phyloP scores from a whole-genome alignment of 2,329 filamentous ascomycete genomes.

The Chalaropsis thielavioides region DNA sequence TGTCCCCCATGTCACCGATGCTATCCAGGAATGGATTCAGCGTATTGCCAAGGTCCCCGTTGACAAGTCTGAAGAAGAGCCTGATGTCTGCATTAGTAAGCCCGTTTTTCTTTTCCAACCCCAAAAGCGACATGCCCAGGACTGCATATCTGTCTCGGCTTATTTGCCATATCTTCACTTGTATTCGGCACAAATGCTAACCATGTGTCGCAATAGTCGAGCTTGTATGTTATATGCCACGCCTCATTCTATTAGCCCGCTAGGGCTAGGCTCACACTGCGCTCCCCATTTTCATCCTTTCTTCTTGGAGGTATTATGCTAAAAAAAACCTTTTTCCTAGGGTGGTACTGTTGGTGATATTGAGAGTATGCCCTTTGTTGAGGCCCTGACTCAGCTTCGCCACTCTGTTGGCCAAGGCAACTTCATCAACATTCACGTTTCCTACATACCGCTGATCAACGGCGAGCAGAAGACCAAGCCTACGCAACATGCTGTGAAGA shows the following conservation, averaged over 20 bases:
- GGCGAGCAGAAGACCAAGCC: conserved; percentile 91
- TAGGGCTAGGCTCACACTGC: too few species aligned
- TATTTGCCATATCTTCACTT: too few species aligned
- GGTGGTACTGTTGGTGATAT: conserved; percentile 62
- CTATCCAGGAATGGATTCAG: conserved; percentile 85
- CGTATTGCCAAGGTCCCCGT: conserved; percentile 73
- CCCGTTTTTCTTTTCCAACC: conserved; percentile 11
- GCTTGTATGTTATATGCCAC: background rate
- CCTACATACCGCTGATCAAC: conserved; percentile 57
- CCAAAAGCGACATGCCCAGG: background rate
- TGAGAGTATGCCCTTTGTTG: conserved; percentile 74
- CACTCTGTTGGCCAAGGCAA: conserved; percentile 59
- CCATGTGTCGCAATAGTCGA: conserved; percentile 22
- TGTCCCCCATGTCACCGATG: conserved; percentile 82
- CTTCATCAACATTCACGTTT: conserved; percentile 81
- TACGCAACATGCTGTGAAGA: conserved; percentile 78
- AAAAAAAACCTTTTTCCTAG: conserved; percentile 19
- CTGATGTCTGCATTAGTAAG: conserved; percentile 84
- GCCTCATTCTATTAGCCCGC: too few species aligned
- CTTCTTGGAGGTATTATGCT: background rate
- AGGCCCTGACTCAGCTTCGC: conserved; percentile 69
- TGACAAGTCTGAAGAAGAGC: conserved; percentile 66
- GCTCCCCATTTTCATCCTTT: too few species aligned
- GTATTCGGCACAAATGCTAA: conserved; percentile 17
- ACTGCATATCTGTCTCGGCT: too few species aligned